Evolutionary conservation across 2,329 filamentous ascomycete species (phyloP), one percentile per base, ranked within the genome.

Genomic region (Trichoderma simmonsii): DNA sequence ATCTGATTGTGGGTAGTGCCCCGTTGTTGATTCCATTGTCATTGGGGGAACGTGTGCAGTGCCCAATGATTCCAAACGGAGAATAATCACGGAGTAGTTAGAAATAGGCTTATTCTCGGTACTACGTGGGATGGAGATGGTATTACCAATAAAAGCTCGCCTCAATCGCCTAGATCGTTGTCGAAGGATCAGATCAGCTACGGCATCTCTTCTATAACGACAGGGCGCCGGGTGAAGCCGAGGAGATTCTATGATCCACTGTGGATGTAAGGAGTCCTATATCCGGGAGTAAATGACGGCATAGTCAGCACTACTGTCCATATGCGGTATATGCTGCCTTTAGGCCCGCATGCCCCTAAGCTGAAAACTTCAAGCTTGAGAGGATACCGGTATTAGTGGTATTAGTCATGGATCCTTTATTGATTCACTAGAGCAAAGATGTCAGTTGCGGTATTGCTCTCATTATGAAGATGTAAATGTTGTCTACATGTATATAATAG

Each of bases 251-350:
- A 8, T 9, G 48, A 6, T 64, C 26, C 18, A 30, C 36, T 28
- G 26, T 7, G 18, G 24, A 30, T 48, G n/a, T 48, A 43, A 43
- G 34, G 34, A 36, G 39, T n/a, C 39, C 39, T n/a, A 21, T 26
- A 30, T 64, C 15, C 18, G 15, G 15, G 24, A 34, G 24, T 54
- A 54, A 54, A 14, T 34, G 43, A 30, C 12, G 62, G 32, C 43
- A 65, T 28, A n/a, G 62, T 65, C 28, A 65, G 62, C 62, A 34
- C 62, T 65, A 65, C 57, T 65, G 62, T n/a, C 43, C 62, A 24
- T 9, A 14, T 26, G 14, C 30, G 43, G 63, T 24, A 57, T 28
- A n/a, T 26, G 63, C 48, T 56, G 24, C 51, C 12, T 4, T 59
- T 56, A 12, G 3, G 18, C 1, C 21, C 30, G 54, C 26, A 43